Conservation (phyloP, 495 filamentous ascomycete genomes). For the Viridothelium virens region DNA sequence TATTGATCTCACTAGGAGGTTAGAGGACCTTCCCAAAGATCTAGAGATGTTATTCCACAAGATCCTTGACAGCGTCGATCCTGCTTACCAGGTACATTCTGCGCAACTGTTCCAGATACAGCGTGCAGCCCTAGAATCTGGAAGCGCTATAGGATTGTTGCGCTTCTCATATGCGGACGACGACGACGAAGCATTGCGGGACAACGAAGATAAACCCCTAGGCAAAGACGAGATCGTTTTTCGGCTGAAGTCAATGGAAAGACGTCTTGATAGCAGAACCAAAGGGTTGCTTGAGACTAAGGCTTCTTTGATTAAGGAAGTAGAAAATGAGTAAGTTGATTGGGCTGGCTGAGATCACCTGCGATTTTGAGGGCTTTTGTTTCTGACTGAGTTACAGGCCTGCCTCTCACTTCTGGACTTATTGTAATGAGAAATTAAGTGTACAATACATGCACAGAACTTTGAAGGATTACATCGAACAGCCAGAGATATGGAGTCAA, state of each 20-base stretch:
- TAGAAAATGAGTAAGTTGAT: background rate
- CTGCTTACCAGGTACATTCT: background rate
- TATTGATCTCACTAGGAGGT: background rate
- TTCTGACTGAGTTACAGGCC: background rate
- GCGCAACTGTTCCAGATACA: background rate
- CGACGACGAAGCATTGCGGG: background rate
- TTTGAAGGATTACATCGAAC: conserved; percentile 1
- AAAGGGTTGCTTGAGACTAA: background rate
- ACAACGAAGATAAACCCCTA: background rate
- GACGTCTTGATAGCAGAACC: conserved; percentile 4
- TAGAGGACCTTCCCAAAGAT: background rate
- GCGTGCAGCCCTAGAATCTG: background rate
- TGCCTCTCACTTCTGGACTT: background rate
- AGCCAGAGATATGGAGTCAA: background rate
- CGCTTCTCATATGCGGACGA: conserved; percentile 1
- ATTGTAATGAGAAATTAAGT: background rate
- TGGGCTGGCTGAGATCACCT: background rate
- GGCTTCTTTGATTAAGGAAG: background rate
- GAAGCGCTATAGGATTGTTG: background rate
- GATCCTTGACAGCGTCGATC: conserved; percentile 1
- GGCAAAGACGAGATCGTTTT: background rate
- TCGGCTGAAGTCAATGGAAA: conserved; percentile 3
- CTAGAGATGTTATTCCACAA: background rate
- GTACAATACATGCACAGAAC: conserved; percentile 3
- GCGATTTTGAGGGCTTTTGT: background rate